Evolutionary conservation across 2,329 filamentous ascomycete genomes (phyloP).

Genomic region (Arthroderma sp.): DNA sequence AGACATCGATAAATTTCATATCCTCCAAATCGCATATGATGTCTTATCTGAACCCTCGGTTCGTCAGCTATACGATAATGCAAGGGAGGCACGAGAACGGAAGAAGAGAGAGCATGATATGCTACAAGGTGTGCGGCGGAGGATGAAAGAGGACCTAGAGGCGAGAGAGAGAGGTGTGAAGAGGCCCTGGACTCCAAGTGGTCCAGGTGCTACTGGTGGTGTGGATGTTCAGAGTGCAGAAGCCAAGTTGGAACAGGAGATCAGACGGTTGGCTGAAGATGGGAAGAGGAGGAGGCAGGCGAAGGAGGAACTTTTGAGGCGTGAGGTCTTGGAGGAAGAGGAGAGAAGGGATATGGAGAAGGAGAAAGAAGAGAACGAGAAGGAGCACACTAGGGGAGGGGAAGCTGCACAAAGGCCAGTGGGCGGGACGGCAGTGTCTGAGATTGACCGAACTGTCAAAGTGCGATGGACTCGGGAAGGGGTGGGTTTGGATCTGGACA

Average conservation of each 20-base stretch:
- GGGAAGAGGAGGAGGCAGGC: slow-evolving; percentile 38
- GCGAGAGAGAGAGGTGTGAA: slow-evolving; percentile 55
- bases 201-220: slow-evolving; percentile 24
- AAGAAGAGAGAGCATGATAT: slow-evolving; percentile 58
- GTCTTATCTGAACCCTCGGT: slow-evolving; percentile 59
- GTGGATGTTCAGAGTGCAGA: slow-evolving; percentile 31
- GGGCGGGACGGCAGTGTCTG: slow-evolving; percentile 32
- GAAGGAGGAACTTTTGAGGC: slow-evolving; percentile 35
- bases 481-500: slow-evolving; percentile 33
- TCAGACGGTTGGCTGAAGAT: slow-evolving; percentile 40
- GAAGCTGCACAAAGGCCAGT: slow-evolving; percentile 24
- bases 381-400: slow-evolving; percentile 30
- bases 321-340: slow-evolving; percentile 30
- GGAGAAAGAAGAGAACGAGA: slow-evolving; percentile 25
- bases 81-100: slow-evolving; percentile 56
- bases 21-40: slow-evolving; percentile 74
- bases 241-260: slow-evolving; percentile 37
- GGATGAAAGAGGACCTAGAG: slow-evolving; percentile 79
- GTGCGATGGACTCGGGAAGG: slow-evolving; percentile 42
- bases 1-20: slow-evolving; percentile 71
- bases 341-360: slow-evolving; percentile 17
- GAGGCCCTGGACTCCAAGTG: slow-evolving; percentile 35
- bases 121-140: slow-evolving; percentile 58
- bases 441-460: slow-evolving; percentile 46
- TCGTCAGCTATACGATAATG: slow-evolving; percentile 65